These are phyloP conservation scores for Karstenula rhodostoma DNA, from an alignment of 2,329 filamentous ascomycete species.

Conservation along the genomic window DNA sequence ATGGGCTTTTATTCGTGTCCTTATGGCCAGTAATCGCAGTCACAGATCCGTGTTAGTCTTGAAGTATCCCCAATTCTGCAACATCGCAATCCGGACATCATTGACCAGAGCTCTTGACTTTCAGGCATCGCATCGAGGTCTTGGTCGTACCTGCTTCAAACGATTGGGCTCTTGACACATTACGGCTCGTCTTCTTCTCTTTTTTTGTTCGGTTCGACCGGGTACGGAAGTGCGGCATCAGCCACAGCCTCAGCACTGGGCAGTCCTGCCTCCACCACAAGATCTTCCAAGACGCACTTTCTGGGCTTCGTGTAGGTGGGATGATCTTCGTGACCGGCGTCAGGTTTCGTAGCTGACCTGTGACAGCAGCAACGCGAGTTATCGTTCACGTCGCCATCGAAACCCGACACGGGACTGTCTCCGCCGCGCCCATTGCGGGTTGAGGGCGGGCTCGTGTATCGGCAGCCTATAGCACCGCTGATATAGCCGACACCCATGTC, in stretches of 20 bases:
- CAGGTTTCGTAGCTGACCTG: neutral
- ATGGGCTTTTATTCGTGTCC: neutral
- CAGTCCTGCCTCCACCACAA: neutral
- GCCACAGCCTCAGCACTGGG: neutral
- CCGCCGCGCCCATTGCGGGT: constrained; percentile 11
- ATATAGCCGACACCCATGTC: constrained; percentile 3
- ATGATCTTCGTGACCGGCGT: neutral
- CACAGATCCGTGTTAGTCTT: neutral
- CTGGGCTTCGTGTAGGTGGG: neutral
- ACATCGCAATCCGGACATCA: too few relatives aligned
- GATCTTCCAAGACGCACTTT: neutral
- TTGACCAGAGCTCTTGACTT: too few relatives aligned
- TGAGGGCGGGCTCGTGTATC: constrained; percentile 11
- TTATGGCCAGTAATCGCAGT: neutral
- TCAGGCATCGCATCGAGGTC: too few relatives aligned
- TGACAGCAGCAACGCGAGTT: neutral
- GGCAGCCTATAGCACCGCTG: constrained; percentile 8
- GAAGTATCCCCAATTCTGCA: too few relatives aligned
- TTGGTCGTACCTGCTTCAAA: too few relatives aligned
- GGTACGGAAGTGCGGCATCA: neutral
- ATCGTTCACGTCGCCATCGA: neutral
- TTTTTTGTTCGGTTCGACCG: neutral
- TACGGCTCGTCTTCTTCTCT: neutral
- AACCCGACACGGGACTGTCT: constrained; percentile 4
- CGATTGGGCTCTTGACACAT: neutral